Evolutionary conservation across 768 basidiomycete species (phyloP), one percentile per base, ranked within the genome.

Genomic region (Mycena sanguinolenta): DNA sequence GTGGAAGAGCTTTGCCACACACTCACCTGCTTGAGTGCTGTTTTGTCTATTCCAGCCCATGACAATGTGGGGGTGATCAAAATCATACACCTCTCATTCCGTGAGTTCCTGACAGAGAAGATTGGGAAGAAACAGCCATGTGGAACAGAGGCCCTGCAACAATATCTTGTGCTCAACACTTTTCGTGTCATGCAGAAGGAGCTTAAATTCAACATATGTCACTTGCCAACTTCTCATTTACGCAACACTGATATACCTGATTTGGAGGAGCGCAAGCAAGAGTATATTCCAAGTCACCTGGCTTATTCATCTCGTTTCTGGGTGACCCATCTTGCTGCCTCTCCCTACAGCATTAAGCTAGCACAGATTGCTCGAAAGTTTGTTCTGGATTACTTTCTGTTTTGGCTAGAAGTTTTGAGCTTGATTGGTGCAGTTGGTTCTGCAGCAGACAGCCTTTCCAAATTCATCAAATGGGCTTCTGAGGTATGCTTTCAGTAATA

Each of bases 181-280:
- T 28, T 62, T 1, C 34, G 34, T 12, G 36, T 52, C 16, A 2
- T 62, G 23, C 49, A 38, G n/a, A 39, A 21, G 8, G 61, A 62
- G 25, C 49, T 62, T 23, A 62, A 38, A 16, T 62, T 62, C 61
- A 62, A 62, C 34, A 62, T 62, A n/a, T 62, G 61, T 21, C n/a
- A 63, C 6, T n/a, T 63, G 27, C 52, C 32, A 4, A 53, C 62
- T 17, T 63, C 62, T 1, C 25, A 63, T 38, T 3, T 39, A 16
- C 62, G 50, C 9, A 63, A 63, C 27, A 19, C 28, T 28, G 62
- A 63, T 8, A 21, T 63, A 3, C 9, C 17, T 28, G 62, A 54
- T 19, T 19, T 63, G 17, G 12, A 21, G 10, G 27, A n/a, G 62
- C 36, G 25, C 4, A 25, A 39, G 16, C 9, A 54, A 5, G 42